These are phyloP conservation scores for Globisporangium camurandrum DNA, from an alignment of 352 stramenopile species.

Conservation along the genomic window DNA sequence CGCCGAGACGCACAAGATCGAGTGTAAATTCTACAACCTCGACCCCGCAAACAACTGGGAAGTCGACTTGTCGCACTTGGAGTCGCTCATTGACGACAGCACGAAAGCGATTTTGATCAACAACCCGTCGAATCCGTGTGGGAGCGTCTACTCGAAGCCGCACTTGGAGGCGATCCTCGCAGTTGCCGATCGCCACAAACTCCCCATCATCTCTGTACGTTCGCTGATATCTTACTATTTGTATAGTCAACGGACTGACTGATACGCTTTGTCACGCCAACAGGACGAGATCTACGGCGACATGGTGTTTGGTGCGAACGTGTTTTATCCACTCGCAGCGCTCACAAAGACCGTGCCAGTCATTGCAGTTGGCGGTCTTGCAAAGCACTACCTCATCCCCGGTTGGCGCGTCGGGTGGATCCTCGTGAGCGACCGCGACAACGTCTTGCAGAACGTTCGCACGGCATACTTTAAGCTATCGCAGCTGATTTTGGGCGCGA, in stretches of 20 bases:
- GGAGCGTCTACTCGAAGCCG: slow-evolving; percentile 89
- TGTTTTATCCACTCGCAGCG: slow-evolving; percentile 79
- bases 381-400: slow-evolving; percentile 94
- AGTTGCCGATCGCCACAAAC: slow-evolving; percentile 72
- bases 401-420: slow-evolving; percentile 95
- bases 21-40: slow-evolving; percentile 89
- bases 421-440: slow-evolving; percentile 89
- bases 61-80: slow-evolving; percentile 88
- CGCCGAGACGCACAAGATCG: slow-evolving; percentile 87
- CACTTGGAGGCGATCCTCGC: slow-evolving; percentile 70
- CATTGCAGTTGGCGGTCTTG: slow-evolving; percentile 78
- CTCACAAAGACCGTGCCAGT: slow-evolving; percentile 79
- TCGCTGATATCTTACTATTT: slow-evolving; percentile 8
- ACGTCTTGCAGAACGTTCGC: slow-evolving; percentile 74
- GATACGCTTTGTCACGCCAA: not conserved
- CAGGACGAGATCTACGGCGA: slow-evolving; percentile 83
- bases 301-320: slow-evolving; percentile 68
- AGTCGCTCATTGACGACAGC: slow-evolving; percentile 76
- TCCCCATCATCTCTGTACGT: slow-evolving; percentile 92
- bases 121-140: slow-evolving; percentile 94
- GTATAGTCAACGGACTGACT: not conserved
- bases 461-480: slow-evolving; percentile 87
- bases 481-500: slow-evolving; percentile 90
- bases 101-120: slow-evolving; percentile 93
- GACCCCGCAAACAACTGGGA: slow-evolving; percentile 89